Percentiles rank a stretch among this genome's conserved stretches.
phyloP scores from a whole-genome alignment of 345 rosid genomes.

The Anacardium occidentale region DNA sequence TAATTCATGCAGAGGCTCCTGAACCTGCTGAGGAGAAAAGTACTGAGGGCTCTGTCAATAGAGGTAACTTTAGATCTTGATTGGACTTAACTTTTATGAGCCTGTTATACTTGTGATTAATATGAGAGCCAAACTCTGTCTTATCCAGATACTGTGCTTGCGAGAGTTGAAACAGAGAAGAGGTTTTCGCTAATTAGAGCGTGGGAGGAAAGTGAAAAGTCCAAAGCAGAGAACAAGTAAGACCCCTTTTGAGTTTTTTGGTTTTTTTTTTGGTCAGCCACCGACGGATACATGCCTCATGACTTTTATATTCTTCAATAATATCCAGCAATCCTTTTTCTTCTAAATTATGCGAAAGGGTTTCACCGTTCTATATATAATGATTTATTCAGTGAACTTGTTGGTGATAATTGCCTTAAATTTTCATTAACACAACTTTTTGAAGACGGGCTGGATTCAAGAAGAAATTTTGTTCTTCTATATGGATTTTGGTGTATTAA shows the following conservation, averaged over 20 bases:
- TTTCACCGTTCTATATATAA: neutral
- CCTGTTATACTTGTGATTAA: neutral
- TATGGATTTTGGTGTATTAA: neutral
- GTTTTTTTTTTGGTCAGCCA: no score
- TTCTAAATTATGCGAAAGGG: neutral
- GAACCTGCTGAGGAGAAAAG: constrained; percentile 40
- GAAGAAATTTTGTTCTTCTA: neutral
- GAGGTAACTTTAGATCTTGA: constrained; percentile 41
- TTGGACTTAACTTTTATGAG: neutral
- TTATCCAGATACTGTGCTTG: constrained; percentile 66
- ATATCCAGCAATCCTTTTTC: no score
- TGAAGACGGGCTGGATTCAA: neutral
- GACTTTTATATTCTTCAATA: neutral
- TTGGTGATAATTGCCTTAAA: neutral
- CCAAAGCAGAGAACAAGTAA: constrained; percentile 88
- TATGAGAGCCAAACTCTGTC: neutral
- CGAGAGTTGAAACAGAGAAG: constrained; percentile 75
- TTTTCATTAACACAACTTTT: neutral
- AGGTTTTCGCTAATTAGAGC: constrained; percentile 74
- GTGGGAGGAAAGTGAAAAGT: constrained; percentile 96
- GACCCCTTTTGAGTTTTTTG: neutral
- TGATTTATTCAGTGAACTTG: neutral
- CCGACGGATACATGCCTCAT: no score
- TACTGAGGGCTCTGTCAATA: constrained; percentile 43
- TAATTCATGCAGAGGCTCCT: constrained; percentile 36